Evolutionary conservation across 345 rosid genomes (phyloP), one percentile per base, ranked within the genome.

Genomic region (Acer negundo): DNA sequence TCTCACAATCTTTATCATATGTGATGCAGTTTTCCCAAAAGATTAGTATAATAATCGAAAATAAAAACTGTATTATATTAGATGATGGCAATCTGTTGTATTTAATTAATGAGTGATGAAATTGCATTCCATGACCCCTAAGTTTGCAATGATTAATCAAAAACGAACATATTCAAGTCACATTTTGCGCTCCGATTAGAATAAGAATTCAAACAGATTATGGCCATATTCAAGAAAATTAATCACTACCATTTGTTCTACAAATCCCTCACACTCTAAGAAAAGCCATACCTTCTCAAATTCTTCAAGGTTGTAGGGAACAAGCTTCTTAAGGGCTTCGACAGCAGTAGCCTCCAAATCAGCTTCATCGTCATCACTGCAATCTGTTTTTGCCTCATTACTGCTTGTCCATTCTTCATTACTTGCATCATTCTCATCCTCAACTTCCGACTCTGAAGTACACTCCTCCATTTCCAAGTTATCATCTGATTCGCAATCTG

Each of bases 361-460:
- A 84, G 68, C 91, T 86, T 80, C 97, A 74, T 85, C 92, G 69
- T 86, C 84, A 77, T 92, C 97, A 81, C 93, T 89, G 74, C 90
- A 75, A 75, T 94, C 98, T 71, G 94, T 84, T 87, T 59, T 92
- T 7, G 81, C 88, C 82, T 92, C 97, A 75, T 75, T 82, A 62
- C 90, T 88, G 80, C 91, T 88, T 65, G 93, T 80, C 89, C 86
- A 89, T 44, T 89, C 97, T 80, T 89, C 95, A 35, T 90, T 91
- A 69, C 80, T 77, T 20, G 77, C 90, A 77, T 89, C 90, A 84
- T 89, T 91, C 75, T 90, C 98, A 64, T 91, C 97, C 82, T 96
- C 99, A 80, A 46, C 82, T 79, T 94, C 99, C 16, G 97, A 94
- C 83, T 90, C 98, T n/a, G 95, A 85, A 28, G 92, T 69, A 78